Evolutionary conservation across 1,284 basidiomycete species (phyloP), one percentile per base, ranked within the genome.

Genomic region (Microbotryum saponariae): DNA sequence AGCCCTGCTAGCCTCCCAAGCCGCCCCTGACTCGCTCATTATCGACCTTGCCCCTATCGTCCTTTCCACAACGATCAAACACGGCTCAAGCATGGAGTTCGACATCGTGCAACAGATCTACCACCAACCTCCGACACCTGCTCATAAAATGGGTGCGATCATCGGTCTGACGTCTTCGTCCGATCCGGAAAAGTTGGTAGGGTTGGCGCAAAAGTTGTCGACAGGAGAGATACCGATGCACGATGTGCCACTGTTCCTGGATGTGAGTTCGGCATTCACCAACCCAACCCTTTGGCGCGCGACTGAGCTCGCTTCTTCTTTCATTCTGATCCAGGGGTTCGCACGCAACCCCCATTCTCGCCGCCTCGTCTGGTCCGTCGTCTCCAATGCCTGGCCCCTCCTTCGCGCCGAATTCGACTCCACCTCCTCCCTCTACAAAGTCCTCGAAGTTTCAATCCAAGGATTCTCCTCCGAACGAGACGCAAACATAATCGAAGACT

Each of bases 1-100:
- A 20, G 85, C 27, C 3, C 33, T 86, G 0, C 81, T 96, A 42
- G 83, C 89, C 44, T 85, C 87, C 4, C 37, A 42, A 42, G 37
- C 37, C 72, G 88, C 90, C 31, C 89, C 88, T 71, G 79, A 83
- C 56, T 82, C 86, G 65, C 82, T 90, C 44, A 89, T 88, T 69
- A 85, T 85, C 65, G 84, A 86, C 8, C 79, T 97, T 66, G 83
- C 82, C 27, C 78, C 93, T 54, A 79, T 89, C 63, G 80, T 64
- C 18, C 48, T 62, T 42, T 50, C 45, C 6, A 21, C 46, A 14
- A 31, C 42, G 3, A 48, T 59, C 25, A 48, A 42, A 49, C 52
- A 60, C 37, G 62, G 56, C 18, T 37, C 53, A 12, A 52, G 31
- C 31, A 25, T 10, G 18, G 64, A 60, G 21, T 65, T 64, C 54